Evolutionary conservation across 2,329 filamentous ascomycete species (phyloP), one percentile per base, ranked within the genome.

Genomic region (Colletotrichum scovillei): DNA sequence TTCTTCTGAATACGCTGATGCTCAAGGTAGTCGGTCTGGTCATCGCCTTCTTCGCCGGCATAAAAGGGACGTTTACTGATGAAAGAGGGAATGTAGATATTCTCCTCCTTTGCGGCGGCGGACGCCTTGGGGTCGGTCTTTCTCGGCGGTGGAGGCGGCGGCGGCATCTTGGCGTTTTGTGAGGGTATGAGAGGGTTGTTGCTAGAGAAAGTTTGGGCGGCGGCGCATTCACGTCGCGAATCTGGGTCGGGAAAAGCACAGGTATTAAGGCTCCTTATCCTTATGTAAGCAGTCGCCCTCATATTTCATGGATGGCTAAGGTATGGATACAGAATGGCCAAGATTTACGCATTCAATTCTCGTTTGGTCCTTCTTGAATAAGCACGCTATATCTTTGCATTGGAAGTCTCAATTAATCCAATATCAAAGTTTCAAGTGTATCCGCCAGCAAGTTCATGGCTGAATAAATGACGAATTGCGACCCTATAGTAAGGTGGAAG

Each of bases 41-140:
- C 91, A 74, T 93, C 91, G 76, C 92, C 92, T 80, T 95, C 94
- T 78, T 94, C 92, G 78, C 90, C 91, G 67, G 97, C 92, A 83
- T 98, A 99, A 85, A 99, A 99, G 5, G 97, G 97, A 78, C 97
- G 95, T 83, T 98, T 98, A 78, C 95, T 95, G 85, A 99, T 99
- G 88, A 98, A 99, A 67, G 94, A 92, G 6, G 97, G 97, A 79
- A 99, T 99, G 88, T 99, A 99, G 82, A 98, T 92, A 88, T 99
- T 99, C 84, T 97, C 95, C 83, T 97, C 95, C 82, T 97, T 97
- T 68, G 88, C 90, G 5, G 84, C 84, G 11, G 83, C 82, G 9
- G 76, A 77, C 11, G 82, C 77, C 59, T 82, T 76, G 9, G 69
- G 63, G n/a, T 76, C 80, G 7, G 80, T 76, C 67, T 82, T 84